phyloP scores from a whole-genome alignment of 2,329 filamentous ascomycete species.

The Neonectria punicea region DNA sequence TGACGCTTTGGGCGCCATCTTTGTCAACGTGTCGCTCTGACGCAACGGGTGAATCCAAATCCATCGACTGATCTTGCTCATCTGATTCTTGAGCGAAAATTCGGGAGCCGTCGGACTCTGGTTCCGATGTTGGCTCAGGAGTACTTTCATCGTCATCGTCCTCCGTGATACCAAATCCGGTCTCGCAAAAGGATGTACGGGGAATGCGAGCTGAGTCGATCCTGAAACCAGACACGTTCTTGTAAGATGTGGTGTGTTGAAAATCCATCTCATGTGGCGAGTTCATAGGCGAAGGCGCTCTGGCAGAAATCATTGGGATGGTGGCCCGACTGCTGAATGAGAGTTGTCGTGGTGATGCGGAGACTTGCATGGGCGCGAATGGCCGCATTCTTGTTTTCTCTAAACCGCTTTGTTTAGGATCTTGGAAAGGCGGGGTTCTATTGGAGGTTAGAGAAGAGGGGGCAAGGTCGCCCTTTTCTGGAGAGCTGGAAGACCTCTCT shows the following conservation, averaged over 20 bases:
- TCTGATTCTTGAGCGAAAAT: slow-evolving; percentile 8
- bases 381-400: slow-evolving; percentile 7
- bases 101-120: slow-evolving; percentile 1
- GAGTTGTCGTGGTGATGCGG: background rate
- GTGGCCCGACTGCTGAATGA: background rate
- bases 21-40: slow-evolving; percentile 3
- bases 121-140: slow-evolving; percentile 10
- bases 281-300: background rate
- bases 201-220: slow-evolving; percentile 1
- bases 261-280: background rate
- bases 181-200: background rate
- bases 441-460: background rate
- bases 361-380: background rate
- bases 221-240: slow-evolving; percentile 4
- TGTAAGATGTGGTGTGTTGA: slow-evolving; percentile 5
- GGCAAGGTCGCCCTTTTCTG: background rate
- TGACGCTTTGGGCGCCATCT: slow-evolving; percentile 24
- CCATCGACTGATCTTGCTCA: slow-evolving; percentile 5
- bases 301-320: background rate
- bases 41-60: background rate
- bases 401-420: slow-evolving; percentile 9
- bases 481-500: background rate
- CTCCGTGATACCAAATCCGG: background rate
- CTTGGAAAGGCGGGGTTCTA: background rate
- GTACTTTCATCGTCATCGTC: slow-evolving; percentile 14